Evolutionary conservation across 1,139 yeast genomes (phyloP).

Genomic region (Saccharomyces pastorianus): DNA sequence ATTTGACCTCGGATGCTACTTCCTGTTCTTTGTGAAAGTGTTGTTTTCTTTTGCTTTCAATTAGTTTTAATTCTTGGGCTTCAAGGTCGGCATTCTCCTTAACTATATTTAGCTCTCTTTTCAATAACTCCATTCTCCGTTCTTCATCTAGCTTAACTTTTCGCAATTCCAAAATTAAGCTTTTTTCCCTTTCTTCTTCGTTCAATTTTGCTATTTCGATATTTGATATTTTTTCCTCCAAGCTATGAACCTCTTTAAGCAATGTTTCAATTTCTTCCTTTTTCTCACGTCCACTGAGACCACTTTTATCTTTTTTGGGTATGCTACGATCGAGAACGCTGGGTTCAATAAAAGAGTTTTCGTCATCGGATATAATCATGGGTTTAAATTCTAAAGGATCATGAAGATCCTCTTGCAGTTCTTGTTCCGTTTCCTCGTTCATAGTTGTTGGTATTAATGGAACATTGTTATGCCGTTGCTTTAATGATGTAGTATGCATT

Average conservation of each 20-base stretch:
- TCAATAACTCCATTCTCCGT: not conserved
- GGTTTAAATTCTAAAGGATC: not conserved
- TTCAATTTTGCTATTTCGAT: not conserved
- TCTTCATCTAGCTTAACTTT: not conserved
- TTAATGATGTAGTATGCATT: not conserved
- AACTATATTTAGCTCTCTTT: not conserved
- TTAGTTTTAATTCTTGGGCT: not conserved
- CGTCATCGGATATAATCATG: not conserved
- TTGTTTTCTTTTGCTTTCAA: not conserved
- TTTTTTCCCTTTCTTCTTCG: not conserved
- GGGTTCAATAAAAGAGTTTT: not conserved
- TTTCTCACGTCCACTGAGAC: not conserved
- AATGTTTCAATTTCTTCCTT: not conserved
- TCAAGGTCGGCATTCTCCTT: not conserved
- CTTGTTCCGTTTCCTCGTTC: constrained; percentile 14
- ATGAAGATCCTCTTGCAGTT: constrained; percentile 3
- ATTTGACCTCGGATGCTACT: not conserved
- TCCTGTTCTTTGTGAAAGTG: not conserved
- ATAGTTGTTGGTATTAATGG: constrained; percentile 11
- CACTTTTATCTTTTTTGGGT: not conserved
- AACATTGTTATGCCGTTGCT: not conserved
- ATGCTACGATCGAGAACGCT: not conserved
- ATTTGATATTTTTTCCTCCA: not conserved
- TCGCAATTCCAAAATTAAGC: not conserved
- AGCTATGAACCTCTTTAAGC: not conserved